phyloP scores from a whole-genome alignment of 2,329 filamentous ascomycete genomes.

The Sporothrix dimorphospora region DNA sequence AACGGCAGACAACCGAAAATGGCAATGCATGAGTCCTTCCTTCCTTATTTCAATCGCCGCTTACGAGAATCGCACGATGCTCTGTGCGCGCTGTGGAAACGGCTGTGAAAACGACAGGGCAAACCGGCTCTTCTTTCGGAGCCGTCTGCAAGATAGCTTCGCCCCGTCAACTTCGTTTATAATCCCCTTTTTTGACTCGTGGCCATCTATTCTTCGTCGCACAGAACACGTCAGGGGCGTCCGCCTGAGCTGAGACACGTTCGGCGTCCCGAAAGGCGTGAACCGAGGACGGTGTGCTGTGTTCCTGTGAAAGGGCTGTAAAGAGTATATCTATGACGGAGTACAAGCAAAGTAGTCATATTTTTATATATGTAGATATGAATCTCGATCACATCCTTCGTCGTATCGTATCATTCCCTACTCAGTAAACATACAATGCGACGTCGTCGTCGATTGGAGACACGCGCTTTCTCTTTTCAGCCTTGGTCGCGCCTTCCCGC shows the following conservation, averaged over 20 bases:
- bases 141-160: background rate
- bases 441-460: too few species aligned
- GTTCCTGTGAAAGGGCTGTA: background rate
- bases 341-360: too few species aligned
- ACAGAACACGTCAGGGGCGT: slow-evolving; percentile 15
- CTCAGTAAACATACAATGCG: background rate
- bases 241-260: slow-evolving; percentile 7
- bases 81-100: slow-evolving; percentile 6
- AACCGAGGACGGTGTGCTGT: background rate
- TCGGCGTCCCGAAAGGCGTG: slow-evolving; percentile 1
- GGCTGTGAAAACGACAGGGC: background rate
- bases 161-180: background rate
- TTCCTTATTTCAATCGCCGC: slow-evolving; percentile 7
- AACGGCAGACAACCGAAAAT: background rate
- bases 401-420: background rate
- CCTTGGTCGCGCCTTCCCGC: slow-evolving; percentile 4
- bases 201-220: background rate
- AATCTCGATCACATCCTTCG: too few species aligned
- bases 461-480: background rate
- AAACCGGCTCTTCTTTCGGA: slow-evolving; percentile 10
- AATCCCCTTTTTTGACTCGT: background rate
- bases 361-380: too few species aligned
- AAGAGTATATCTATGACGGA: background rate
- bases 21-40: background rate
- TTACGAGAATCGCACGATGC: background rate